phyloP scores from a whole-genome alignment of 345 rosid genomes.

The Dovyalis caffra region DNA sequence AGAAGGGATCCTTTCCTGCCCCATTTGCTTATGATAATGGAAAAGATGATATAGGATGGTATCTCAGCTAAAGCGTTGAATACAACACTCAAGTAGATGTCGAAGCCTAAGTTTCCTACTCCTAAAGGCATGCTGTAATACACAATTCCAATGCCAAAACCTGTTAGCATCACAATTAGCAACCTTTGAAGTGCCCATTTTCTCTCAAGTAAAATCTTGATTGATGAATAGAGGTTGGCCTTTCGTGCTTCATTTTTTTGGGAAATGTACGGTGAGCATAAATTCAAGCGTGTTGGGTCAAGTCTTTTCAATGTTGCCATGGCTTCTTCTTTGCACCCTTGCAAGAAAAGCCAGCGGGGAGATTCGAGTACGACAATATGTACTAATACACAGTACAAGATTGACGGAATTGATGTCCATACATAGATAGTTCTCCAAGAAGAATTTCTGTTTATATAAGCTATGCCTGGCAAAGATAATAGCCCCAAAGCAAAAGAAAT shows the following conservation, averaged over 20 bases:
- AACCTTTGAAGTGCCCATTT: background rate
- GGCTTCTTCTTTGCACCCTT: slow-evolving; percentile 36
- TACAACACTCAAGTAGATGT: background rate
- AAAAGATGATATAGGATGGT: background rate
- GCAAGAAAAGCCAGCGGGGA: slow-evolving; percentile 56
- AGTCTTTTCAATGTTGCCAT: background rate
- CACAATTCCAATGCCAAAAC: slow-evolving; percentile 11
- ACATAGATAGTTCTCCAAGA: slow-evolving; percentile 45
- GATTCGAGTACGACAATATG: slow-evolving; percentile 42
- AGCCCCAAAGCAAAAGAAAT: slow-evolving; percentile 43
- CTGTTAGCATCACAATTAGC: background rate
- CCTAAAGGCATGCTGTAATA: slow-evolving; percentile 1
- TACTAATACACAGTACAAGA: slow-evolving; percentile 28
- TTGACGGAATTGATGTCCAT: slow-evolving; percentile 44
- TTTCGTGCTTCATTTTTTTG: background rate
- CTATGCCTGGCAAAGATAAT: slow-evolving; percentile 45
- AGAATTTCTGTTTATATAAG: slow-evolving; percentile 36
- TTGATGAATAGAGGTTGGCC: background rate
- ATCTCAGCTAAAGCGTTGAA: background rate
- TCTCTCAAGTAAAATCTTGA: background rate
- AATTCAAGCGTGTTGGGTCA: background rate
- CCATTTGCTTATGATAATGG: background rate
- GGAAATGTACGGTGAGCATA: background rate
- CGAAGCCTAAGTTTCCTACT: background rate
- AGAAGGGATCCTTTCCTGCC: background rate